Conservation (phyloP, 73 alveolate species). For the Tetrahymena elliotti region DNA sequence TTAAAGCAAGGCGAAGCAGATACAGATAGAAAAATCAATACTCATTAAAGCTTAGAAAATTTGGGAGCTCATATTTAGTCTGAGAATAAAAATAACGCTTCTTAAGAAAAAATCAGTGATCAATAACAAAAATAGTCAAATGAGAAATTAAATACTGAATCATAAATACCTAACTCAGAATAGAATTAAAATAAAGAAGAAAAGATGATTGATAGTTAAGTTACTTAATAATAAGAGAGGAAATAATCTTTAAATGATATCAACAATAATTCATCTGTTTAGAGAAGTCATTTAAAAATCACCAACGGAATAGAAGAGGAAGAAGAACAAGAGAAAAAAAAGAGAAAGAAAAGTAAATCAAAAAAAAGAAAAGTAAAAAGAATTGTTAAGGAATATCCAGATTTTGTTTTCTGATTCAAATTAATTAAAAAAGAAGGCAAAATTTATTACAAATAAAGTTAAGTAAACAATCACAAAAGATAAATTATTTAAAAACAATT, state of each 20-base stretch:
- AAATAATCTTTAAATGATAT: neutral
- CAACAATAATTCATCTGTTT: neutral
- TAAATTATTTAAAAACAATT: no score
- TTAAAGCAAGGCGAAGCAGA: neutral
- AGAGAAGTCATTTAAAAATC: neutral
- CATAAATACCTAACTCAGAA: neutral
- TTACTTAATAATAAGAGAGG: neutral
- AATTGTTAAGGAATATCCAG: neutral
- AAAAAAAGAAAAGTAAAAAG: neutral
- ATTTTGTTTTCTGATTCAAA: neutral
- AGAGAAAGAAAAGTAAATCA: neutral
- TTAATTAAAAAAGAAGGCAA: neutral
- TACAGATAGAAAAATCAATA: neutral
- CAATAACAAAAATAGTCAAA: neutral
- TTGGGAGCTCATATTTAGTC: neutral
- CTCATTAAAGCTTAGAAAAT: neutral
- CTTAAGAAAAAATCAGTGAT: neutral
- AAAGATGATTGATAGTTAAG: neutral
- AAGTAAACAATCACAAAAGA: neutral
- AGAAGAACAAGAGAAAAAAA: neutral
- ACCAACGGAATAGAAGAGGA: neutral
- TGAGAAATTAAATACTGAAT: neutral
- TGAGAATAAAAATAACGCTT: neutral
- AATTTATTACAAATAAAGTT: neutral
- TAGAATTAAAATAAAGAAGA: neutral